Evolutionary conservation across 2,329 filamentous ascomycete species (phyloP).

Genomic region (Botryotinia calthae): DNA sequence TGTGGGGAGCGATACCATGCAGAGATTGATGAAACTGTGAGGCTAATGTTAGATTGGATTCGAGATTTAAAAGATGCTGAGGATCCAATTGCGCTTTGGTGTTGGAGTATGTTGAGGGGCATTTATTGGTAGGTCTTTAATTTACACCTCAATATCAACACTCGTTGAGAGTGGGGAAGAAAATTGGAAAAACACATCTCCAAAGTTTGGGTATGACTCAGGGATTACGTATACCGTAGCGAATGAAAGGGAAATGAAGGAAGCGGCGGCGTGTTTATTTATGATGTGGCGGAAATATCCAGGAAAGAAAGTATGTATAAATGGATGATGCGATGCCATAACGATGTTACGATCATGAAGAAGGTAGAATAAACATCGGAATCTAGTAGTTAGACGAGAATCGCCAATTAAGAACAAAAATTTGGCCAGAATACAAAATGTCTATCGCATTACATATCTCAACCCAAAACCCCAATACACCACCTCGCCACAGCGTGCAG

Average conservation of each 20-base stretch:
- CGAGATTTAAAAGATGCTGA: conserved; percentile 51
- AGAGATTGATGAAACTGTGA: conserved; percentile 49
- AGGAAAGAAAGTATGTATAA: background rate
- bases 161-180: background rate
- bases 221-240: background rate
- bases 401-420: background rate
- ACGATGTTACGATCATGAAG: background rate
- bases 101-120: conserved; percentile 35
- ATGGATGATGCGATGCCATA: background rate
- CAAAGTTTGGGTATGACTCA: background rate
- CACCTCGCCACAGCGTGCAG: background rate
- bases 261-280: background rate
- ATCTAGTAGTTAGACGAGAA: background rate
- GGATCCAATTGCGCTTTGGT: conserved; percentile 55
- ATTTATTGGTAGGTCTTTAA: conserved; percentile 27
- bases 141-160: too few relatives aligned
- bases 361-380: background rate
- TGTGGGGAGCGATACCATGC: conserved; percentile 51
- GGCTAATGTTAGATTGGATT: conserved; percentile 58
- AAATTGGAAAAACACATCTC: background rate
- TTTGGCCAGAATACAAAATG: background rate
- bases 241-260: background rate
- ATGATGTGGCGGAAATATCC: background rate
- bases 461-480: background rate
- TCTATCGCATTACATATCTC: background rate